These are phyloP conservation scores for Tephrocybe sp. DNA, from an alignment of 768 basidiomycete species.

Conservation along the genomic window DNA sequence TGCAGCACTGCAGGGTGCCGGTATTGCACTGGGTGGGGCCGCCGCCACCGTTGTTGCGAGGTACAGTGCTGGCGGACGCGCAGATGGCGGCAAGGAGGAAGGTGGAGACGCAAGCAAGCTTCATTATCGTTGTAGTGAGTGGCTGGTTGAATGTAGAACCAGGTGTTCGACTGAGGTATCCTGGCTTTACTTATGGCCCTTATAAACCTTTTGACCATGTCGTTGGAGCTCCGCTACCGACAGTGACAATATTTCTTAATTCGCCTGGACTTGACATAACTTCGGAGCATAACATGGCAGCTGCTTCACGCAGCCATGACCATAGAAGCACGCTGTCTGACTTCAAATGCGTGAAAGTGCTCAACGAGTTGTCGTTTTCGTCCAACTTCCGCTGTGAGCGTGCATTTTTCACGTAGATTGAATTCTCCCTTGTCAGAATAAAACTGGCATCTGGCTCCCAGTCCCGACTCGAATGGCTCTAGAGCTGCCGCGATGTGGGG, in stretches of 20 bases:
- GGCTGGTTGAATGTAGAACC: neutral
- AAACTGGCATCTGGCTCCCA: neutral
- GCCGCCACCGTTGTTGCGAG: neutral
- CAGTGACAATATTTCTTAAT: neutral
- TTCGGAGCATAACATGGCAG: neutral
- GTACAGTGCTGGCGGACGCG: conserved; percentile 12
- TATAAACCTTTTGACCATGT: neutral
- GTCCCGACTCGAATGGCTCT: neutral
- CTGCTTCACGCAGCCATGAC: neutral
- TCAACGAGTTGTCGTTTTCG: too few species aligned
- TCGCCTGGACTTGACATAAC: neutral
- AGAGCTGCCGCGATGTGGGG: neutral
- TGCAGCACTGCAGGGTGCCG: conserved; percentile 18
- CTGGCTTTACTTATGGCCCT: neutral
- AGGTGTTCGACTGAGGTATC: conserved; percentile 1
- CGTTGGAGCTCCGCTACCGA: neutral
- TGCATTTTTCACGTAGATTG: too few species aligned
- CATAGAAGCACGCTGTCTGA: neutral
- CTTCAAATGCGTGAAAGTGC: neutral
- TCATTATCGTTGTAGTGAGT: conserved; percentile 4
- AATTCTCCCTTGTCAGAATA: too few species aligned
- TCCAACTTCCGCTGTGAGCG: too few species aligned
- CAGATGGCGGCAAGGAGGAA: conserved; percentile 6
- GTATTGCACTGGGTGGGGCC: conserved; percentile 15
- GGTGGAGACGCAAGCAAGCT: conserved; percentile 9